These are phyloP conservation scores for Mangifera indica DNA, from an alignment of 345 rosid genomes.

Conservation along the genomic window DNA sequence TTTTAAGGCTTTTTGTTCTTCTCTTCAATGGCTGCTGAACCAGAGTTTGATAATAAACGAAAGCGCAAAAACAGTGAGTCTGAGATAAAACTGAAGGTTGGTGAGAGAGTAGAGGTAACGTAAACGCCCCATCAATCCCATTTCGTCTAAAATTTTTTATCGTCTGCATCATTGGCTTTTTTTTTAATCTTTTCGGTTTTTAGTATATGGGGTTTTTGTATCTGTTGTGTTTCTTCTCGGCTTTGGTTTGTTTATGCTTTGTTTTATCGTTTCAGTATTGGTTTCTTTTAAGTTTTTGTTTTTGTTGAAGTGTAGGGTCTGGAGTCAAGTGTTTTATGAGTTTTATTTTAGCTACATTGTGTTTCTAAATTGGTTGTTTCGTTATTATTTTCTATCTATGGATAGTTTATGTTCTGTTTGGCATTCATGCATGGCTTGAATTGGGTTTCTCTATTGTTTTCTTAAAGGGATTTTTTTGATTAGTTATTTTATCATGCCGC, in stretches of 20 bases:
- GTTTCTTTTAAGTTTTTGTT: background rate
- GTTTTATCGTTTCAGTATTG: background rate
- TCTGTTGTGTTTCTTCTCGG: background rate
- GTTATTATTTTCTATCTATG: background rate
- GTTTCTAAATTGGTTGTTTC: background rate
- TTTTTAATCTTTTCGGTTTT: background rate
- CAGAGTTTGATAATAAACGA: background rate
- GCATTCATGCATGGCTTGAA: conserved; percentile 21
- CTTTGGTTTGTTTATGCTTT: background rate
- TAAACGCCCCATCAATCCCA: background rate
- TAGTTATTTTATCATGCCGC: background rate
- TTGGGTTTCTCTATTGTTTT: background rate
- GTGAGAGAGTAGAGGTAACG: conserved; percentile 38
- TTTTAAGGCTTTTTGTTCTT: background rate
- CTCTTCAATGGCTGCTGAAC: conserved; percentile 9
- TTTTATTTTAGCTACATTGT: conserved; percentile 10
- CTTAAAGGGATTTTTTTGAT: background rate
- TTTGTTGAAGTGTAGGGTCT: background rate
- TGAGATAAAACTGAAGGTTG: conserved; percentile 11
- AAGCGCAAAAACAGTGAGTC: conserved; percentile 21
- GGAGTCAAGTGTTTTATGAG: background rate
- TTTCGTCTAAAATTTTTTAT: background rate
- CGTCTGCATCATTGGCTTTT: background rate
- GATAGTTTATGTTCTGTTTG: conserved; percentile 2
- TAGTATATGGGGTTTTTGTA: background rate